Percentiles rank a stretch among this genome's conserved stretches.
Evolutionary conservation across 139 green algal genomes (phyloP).

Genomic region (Dunaliella primolecta): DNA sequence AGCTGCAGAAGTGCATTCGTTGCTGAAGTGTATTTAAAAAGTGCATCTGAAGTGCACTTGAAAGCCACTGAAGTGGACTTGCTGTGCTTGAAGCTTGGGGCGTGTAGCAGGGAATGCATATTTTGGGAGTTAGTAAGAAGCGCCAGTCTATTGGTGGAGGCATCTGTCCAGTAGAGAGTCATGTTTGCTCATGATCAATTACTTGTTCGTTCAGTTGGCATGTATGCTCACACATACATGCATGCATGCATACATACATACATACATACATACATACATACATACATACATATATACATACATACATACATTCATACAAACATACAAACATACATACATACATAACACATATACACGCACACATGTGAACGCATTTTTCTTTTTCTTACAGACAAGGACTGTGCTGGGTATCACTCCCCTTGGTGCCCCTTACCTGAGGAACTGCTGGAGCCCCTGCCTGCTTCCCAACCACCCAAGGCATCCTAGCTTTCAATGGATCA

Average conservation of each 20-base stretch:
- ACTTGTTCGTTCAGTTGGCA: background rate
- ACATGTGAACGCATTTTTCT: background rate
- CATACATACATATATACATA: slow-evolving; percentile 2
- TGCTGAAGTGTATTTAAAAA: no score
- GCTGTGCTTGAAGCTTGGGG: no score
- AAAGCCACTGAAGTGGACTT: no score
- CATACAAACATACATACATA: slow-evolving; percentile 6
- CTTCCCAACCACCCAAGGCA: background rate
- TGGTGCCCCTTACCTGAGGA: background rate
- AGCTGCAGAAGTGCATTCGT: no score
- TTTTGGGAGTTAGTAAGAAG: background rate
- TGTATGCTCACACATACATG: background rate
- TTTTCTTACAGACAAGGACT: background rate
- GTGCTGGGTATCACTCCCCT: background rate
- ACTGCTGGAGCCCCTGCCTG: background rate
- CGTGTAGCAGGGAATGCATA: no score
- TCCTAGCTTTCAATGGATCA: no score
- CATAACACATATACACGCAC: slow-evolving; percentile 2
- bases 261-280: slow-evolving; percentile 6
- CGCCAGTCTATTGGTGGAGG: background rate
- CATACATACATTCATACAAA: background rate
- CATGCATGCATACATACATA: background rate
- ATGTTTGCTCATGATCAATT: background rate
- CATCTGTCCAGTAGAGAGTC: background rate
- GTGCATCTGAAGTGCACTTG: no score